Evolutionary conservation across 2,329 filamentous ascomycete genomes (phyloP).

Genomic region (Alternaria atra): DNA sequence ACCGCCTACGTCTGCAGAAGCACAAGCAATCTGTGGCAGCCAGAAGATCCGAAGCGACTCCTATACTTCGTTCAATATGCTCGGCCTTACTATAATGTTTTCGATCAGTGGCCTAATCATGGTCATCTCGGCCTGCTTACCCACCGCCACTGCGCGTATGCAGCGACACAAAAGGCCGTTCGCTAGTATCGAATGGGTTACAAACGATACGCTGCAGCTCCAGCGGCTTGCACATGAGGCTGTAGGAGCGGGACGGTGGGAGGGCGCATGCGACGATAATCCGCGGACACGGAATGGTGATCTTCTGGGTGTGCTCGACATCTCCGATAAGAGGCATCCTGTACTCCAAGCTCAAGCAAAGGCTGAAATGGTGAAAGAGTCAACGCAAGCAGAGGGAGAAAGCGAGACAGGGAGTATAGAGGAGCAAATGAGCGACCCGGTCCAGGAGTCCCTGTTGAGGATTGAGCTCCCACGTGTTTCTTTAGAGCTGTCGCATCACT

Average conservation of each 20-base stretch:
- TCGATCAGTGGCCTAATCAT: conserved; percentile 28
- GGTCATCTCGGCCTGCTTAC: not conserved
- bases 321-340: conserved; percentile 4
- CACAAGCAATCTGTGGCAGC: conserved; percentile 23
- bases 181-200: conserved; percentile 21
- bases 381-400: not conserved
- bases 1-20: conserved; percentile 5
- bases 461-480: conserved; percentile 4
- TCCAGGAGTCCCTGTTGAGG: not conserved
- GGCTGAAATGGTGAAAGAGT: not conserved
- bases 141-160: not conserved
- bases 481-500: not conserved
- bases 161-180: conserved; percentile 7
- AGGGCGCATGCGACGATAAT: conserved; percentile 6
- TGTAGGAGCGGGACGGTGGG: conserved; percentile 18
- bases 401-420: not conserved
- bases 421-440: not conserved
- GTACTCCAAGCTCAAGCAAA: not conserved
- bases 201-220: conserved; percentile 28
- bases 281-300: conserved; percentile 7
- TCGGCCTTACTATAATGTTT: conserved; percentile 29
- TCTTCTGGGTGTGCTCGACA: conserved; percentile 13
- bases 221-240: conserved; percentile 36
- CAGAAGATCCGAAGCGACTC: conserved; percentile 31
- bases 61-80: conserved; percentile 33